A percentile compares a stretch with the other conserved stretches of the same genome.
Conservation (phyloP, 768 basidiomycete species). For the Tulasnella sp. region DNA sequence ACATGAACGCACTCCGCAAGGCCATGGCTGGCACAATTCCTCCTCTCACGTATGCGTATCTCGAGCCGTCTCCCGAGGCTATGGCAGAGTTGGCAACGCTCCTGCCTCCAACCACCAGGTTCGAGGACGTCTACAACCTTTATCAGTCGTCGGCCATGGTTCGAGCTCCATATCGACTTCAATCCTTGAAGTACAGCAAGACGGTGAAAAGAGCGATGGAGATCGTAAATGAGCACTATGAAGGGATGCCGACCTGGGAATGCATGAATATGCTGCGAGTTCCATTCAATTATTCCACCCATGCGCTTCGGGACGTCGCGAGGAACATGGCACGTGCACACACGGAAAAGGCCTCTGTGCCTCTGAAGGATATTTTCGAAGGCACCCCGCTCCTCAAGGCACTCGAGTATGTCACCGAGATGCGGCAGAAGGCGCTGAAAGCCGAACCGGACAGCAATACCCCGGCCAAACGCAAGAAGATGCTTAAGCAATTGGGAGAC, state of each 20-base stretch:
- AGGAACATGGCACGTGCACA: constrained; percentile 46
- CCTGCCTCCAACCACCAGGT: constrained; percentile 38
- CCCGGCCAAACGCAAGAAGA: neutral
- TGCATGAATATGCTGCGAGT: constrained; percentile 27
- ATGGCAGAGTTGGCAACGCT: constrained; percentile 35
- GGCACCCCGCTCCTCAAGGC: constrained; percentile 42
- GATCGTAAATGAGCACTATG: neutral
- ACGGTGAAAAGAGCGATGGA: neutral
- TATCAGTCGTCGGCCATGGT: constrained; percentile 40
- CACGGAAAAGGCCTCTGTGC: constrained; percentile 43
- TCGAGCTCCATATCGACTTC: constrained; percentile 41
- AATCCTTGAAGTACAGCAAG: constrained; percentile 16
- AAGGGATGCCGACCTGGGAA: constrained; percentile 2
- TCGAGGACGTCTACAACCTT: constrained; percentile 46
- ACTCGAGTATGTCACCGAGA: constrained; percentile 47
- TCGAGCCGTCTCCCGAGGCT: constrained; percentile 40
- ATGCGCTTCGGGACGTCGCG: constrained; percentile 33
- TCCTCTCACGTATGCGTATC: constrained; percentile 52
- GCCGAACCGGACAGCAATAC: constrained; percentile 16
- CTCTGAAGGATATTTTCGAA: constrained; percentile 42
- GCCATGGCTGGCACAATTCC: constrained; percentile 54
- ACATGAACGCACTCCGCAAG: constrained; percentile 57
- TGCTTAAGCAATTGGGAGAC: constrained; percentile 26
- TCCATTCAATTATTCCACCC: constrained; percentile 6
- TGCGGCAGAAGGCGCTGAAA: constrained; percentile 25